Base-by-base conservation (phyloP, 768 basidiomycete genomes). In the Phylloporus arenicola region DNA sequence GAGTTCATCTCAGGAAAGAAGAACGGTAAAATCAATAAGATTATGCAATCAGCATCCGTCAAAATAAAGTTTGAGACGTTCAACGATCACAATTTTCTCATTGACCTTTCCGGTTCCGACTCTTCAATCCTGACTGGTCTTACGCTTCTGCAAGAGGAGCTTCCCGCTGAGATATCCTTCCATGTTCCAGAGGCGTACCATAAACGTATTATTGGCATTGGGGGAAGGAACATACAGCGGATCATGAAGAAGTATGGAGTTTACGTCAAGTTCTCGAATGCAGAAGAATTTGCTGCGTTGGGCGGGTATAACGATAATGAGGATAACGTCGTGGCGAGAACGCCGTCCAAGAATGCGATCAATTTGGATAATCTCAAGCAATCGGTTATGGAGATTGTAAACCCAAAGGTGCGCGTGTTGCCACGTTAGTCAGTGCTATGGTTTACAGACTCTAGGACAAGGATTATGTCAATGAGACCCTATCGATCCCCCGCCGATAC, bases 181-280 rank as follows among this genome's bases (percentile, higher is more conserved):
- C 93, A 97, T 68, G 92, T 99, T 12, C 95, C 95, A 29, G 95
- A 99, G 70, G 83, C 84, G 41, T 98, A 97, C 66, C 95, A 98
- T 75, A 98, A 97, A 69, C 88, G 96, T 53, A 99, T 99, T 66
- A 99, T 99, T 57, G 95, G 95, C 53, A 94, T 97, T 31, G 94
- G 92, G 30, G 95, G 95, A 25, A 85, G 93, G 63, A 98, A 92
- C 70, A 97, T 99, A 52, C 95, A 98, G 69, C 83, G 92, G 52
- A 98, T 99, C 70, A 99, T 99, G 95, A 97, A 97, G 75, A 92
- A 95, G 67, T 96, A 88, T 57, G 95, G 95, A n/a, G 95, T 97
- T 19, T 98, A 97, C 70, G 95, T 99, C 70, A 98, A 98, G 71
- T 99, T 98, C 63, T 92, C 91, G 20, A 98, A 97, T 67, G 92